A percentile compares a stretch with the other conserved stretches of the same genome.
phyloP scores from a whole-genome alignment of 768 basidiomycete species.

The Paxillus involutus region DNA sequence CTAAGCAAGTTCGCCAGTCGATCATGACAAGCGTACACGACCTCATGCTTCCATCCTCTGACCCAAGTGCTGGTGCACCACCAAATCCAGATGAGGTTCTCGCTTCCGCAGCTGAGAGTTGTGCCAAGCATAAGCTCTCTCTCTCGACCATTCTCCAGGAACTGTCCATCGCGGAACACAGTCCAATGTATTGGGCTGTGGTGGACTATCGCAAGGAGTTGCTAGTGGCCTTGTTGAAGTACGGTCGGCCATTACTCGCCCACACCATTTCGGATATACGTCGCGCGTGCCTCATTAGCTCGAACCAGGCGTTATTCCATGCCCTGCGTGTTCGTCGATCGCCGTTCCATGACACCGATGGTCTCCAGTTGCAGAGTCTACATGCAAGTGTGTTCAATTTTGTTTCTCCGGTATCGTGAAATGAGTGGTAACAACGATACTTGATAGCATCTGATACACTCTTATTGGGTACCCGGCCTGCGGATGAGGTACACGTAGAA shows the following conservation, averaged over 20 bases:
- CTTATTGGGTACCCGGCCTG: too few species aligned
- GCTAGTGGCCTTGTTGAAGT: conserved; percentile 52
- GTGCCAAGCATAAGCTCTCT: too few species aligned
- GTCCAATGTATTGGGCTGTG: conserved; percentile 32
- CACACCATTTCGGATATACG: conserved; percentile 60
- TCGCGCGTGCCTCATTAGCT: conserved; percentile 53
- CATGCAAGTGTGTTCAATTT: conserved; percentile 25
- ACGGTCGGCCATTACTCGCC: conserved; percentile 42
- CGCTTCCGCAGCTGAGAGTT: too few species aligned
- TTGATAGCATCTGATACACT: too few species aligned
- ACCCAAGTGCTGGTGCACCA: background rate
- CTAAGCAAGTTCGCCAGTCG: conserved; percentile 51
- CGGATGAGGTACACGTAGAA: too few species aligned
- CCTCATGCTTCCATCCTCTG: conserved; percentile 34
- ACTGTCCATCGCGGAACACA: conserved; percentile 19
- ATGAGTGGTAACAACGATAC: too few species aligned
- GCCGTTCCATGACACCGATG: conserved; percentile 25
- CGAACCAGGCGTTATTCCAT: conserved; percentile 30
- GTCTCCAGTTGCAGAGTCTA: conserved; percentile 12
- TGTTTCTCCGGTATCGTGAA: background rate
- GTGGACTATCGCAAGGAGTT: conserved; percentile 37
- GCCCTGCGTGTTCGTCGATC: conserved; percentile 20
- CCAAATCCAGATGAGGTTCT: conserved; percentile 41
- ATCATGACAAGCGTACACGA: conserved; percentile 53
- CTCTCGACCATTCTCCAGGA: conserved; percentile 32